Evolutionary conservation across 495 filamentous ascomycete genomes (phyloP), one percentile per base, ranked within the genome.

Genomic region (Poronia punctata): DNA sequence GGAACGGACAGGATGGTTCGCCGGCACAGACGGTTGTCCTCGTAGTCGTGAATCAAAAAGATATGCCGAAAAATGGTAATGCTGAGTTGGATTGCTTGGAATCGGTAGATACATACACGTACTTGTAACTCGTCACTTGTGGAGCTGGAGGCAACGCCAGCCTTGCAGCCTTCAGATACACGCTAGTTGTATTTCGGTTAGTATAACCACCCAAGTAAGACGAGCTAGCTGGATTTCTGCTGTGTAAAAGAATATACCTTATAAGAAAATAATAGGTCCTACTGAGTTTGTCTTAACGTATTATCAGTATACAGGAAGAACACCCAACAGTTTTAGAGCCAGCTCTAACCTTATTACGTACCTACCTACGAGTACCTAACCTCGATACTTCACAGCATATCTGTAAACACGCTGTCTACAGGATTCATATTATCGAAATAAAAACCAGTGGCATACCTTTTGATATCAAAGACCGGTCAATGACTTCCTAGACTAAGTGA

Each of bases 101-200:
- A 9, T 2, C n/a, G n/a, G n/a, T n/a, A n/a, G n/a, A n/a, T n/a
- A n/a, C n/a, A n/a, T n/a, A n/a, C n/a, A n/a, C n/a, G n/a, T n/a
- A n/a, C n/a, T n/a, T n/a, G n/a, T n/a, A n/a, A n/a, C n/a, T n/a
- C n/a, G n/a, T n/a, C n/a, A n/a, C n/a, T n/a, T n/a, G n/a, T n/a
- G n/a, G 10, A 20, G 33, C 27, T 22, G 38, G 19, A 54, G 51
- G 43, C 42, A 38, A 58, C 52, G 54, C 54, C 54, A 58, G 52
- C 54, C 54, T 58, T 58, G 54, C 30, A 58, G 54, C 54, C 54
- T 58, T 52, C 48, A 45, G 42, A 7, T 3, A 3, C 35, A 27
- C 25, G 30, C 35, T 26, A 25, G n/a, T n/a, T 39, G 15, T 24
- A 20, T 43, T 16, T 25, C 18, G 5, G 4, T 27, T 22, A 11